phyloP scores from a whole-genome alignment of 192 early-diverging fungal species.

The Thamnidium elegans region DNA sequence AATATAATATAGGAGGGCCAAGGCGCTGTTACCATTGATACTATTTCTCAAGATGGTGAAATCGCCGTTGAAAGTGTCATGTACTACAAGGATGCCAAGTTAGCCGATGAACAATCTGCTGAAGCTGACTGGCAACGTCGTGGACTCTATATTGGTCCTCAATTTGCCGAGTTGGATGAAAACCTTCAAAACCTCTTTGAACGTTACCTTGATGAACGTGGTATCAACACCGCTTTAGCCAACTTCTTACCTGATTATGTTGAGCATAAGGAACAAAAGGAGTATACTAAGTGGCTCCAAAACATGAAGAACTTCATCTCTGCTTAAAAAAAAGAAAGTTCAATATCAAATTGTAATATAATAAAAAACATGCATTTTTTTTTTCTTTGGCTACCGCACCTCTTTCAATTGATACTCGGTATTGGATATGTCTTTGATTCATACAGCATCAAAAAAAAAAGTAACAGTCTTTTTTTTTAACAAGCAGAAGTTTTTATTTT shows the following conservation, averaged over 20 bases:
- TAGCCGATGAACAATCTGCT: conserved; percentile 62
- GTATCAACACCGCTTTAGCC: conserved; percentile 74
- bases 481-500: too few relatives aligned
- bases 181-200: conserved; percentile 68
- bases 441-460: too few relatives aligned
- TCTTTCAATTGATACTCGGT: too few relatives aligned
- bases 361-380: too few relatives aligned
- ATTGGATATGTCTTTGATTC: too few relatives aligned
- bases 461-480: too few relatives aligned
- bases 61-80: conserved; percentile 84
- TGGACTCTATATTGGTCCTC: conserved; percentile 86
- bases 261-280: conserved; percentile 92
- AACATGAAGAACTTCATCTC: conserved; percentile 76
- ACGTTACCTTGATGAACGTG: conserved; percentile 83
- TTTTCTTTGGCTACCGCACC: too few relatives aligned
- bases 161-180: conserved; percentile 89
- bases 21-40: conserved; percentile 80
- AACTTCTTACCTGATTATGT: conserved; percentile 86
- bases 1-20: conserved; percentile 44
- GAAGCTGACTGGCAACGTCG: conserved; percentile 90
- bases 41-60: conserved; percentile 77
- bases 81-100: conserved; percentile 59
- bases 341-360: too few relatives aligned
- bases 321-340: conserved; percentile 24
- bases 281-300: conserved; percentile 87